phyloP scores from a whole-genome alignment of 1,139 yeast species.

The Debaryomycetaceae sp. region DNA sequence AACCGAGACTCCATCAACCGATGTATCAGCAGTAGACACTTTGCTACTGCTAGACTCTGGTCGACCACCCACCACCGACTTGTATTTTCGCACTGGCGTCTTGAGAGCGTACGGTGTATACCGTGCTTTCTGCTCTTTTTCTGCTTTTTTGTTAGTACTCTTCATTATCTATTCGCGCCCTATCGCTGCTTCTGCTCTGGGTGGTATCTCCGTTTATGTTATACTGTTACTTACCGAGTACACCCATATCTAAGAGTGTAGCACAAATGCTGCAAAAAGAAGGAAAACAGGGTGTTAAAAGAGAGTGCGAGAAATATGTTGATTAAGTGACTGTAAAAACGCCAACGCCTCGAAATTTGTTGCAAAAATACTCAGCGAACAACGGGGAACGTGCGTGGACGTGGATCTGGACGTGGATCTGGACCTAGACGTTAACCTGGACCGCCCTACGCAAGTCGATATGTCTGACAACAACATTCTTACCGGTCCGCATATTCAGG shows the following conservation, averaged over 20 bases:
- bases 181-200: too few relatives aligned
- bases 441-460: too few relatives aligned
- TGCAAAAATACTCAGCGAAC: too few relatives aligned
- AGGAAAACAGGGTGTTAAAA: background rate
- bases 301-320: too few relatives aligned
- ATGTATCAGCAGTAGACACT: background rate
- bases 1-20: background rate
- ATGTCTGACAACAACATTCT: too few relatives aligned
- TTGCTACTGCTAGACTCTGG: background rate
- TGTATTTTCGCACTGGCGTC: constrained; percentile 1
- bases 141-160: background rate
- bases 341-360: too few relatives aligned
- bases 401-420: too few relatives aligned
- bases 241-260: background rate
- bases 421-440: too few relatives aligned
- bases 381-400: too few relatives aligned
- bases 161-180: background rate
- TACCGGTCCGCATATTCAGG: too few relatives aligned
- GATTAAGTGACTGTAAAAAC: too few relatives aligned
- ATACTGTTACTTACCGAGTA: background rate
- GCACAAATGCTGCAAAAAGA: background rate
- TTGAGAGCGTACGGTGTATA: constrained; percentile 1
- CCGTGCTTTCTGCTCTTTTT: background rate
- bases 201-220: too few relatives aligned
- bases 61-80: background rate